Conservation (phyloP, 352 stramenopile species). For the Pythium grandisporangium region DNA sequence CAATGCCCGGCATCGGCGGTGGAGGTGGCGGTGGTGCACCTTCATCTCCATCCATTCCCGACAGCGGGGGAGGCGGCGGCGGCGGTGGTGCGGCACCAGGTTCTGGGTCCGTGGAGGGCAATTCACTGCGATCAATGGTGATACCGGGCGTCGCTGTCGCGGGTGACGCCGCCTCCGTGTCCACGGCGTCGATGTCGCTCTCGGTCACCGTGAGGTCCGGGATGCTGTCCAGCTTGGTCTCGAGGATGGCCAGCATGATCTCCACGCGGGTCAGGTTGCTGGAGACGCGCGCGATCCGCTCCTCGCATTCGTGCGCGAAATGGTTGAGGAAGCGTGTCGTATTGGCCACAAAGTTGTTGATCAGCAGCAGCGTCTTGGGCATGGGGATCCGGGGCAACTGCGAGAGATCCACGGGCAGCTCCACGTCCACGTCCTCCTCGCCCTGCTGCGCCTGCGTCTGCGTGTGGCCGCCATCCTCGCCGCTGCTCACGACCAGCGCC, state of each 20-base stretch:
- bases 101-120: constrained; percentile 31
- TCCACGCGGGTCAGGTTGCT: constrained; percentile 73
- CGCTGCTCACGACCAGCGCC: constrained; percentile 41
- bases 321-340: constrained; percentile 83
- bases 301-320: constrained; percentile 78
- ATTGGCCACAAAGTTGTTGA: constrained; percentile 86
- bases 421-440: constrained; percentile 39
- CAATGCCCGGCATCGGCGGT: constrained; percentile 26
- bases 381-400: constrained; percentile 68
- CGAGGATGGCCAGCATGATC: constrained; percentile 75
- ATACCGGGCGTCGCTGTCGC: constrained; percentile 19
- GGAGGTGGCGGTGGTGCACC: constrained; percentile 22
- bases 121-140: constrained; percentile 56
- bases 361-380: constrained; percentile 68
- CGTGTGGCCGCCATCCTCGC: constrained; percentile 6
- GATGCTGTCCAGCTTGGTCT: constrained; percentile 81
- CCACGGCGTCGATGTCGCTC: constrained; percentile 34
- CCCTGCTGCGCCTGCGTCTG: constrained; percentile 1
- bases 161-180: constrained; percentile 15
- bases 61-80: constrained; percentile 17
- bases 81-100: constrained; percentile 13
- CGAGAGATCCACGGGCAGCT: constrained; percentile 68
- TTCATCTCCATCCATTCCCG: constrained; percentile 6
- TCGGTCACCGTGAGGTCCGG: constrained; percentile 69
- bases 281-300: constrained; percentile 61